A percentile compares a stretch with the other conserved stretches of the same genome.
These are phyloP conservation scores for Heliocybe sulcata DNA, from an alignment of 1,284 basidiomycete species.

Conservation along the genomic window DNA sequence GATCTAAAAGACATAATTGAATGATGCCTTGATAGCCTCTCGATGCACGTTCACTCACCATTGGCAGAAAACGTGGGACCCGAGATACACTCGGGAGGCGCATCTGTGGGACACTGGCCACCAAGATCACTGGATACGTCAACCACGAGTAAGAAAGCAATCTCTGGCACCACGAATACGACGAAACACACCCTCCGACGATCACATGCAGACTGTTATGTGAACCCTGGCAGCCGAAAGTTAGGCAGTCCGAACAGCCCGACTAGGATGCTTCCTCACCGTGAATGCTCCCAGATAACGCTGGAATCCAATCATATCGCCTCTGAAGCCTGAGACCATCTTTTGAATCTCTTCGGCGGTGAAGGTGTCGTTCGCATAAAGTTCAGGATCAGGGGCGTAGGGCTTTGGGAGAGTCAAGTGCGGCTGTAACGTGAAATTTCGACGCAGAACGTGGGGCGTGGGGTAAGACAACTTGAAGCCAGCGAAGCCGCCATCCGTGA, in stretches of 20 bases:
- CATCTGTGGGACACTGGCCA: slow-evolving; percentile 17
- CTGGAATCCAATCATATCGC: slow-evolving; percentile 28
- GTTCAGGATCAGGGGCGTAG: slow-evolving; percentile 15
- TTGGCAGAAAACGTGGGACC: slow-evolving; percentile 22
- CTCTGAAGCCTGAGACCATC: slow-evolving; percentile 20
- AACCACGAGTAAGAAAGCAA: too few relatives aligned
- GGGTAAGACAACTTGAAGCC: slow-evolving; percentile 24
- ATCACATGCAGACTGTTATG: slow-evolving; percentile 21
- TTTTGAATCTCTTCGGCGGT: slow-evolving; percentile 18
- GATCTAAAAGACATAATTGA: not conserved
- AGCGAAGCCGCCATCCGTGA: slow-evolving; percentile 26
- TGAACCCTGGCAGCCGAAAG: slow-evolving; percentile 15
- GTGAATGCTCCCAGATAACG: slow-evolving; percentile 20
- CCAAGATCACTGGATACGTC: slow-evolving; percentile 24
- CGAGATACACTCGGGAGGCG: slow-evolving; percentile 13
- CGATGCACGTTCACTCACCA: slow-evolving; percentile 11
- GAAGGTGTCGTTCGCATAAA: slow-evolving; percentile 23
- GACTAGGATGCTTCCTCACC: slow-evolving; percentile 9
- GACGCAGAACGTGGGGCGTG: slow-evolving; percentile 24
- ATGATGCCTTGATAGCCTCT: not conserved
- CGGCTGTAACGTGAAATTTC: slow-evolving; percentile 28
- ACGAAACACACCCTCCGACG: slow-evolving; percentile 18
- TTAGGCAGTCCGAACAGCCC: not conserved
- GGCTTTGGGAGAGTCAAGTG: slow-evolving; percentile 11
- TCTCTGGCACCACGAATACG: too few relatives aligned